Conservation (phyloP, 352 stramenopile species). For the Globisporangium ultimum region DNA sequence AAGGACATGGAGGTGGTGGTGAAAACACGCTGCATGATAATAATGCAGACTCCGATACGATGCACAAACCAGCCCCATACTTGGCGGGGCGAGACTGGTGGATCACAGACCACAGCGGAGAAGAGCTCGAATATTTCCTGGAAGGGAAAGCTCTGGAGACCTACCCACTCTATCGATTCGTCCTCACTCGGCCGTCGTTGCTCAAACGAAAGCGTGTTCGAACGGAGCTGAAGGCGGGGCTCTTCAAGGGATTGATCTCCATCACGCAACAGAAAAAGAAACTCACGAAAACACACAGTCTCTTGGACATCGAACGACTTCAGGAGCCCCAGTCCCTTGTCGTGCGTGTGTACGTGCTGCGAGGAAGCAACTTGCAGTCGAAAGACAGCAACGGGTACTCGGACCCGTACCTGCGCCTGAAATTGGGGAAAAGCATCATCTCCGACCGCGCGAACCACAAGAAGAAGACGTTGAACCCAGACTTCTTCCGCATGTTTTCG, state of each 20-base stretch:
- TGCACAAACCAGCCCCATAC: constrained; percentile 32
- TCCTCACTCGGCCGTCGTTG: constrained; percentile 54
- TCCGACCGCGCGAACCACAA: constrained; percentile 67
- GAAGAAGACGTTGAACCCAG: constrained; percentile 72
- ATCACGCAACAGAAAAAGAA: constrained; percentile 40
- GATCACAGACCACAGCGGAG: constrained; percentile 57
- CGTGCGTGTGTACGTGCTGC: constrained; percentile 74
- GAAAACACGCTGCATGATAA: constrained; percentile 1
- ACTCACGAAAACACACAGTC: background rate
- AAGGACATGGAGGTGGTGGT: background rate
- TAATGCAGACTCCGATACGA: constrained; percentile 7
- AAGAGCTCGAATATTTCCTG: constrained; percentile 81
- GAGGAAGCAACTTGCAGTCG: constrained; percentile 64
- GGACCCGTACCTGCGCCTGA: constrained; percentile 73
- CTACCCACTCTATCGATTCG: constrained; percentile 63
- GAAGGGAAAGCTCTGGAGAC: constrained; percentile 67
- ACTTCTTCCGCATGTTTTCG: constrained; percentile 72
- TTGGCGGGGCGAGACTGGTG: constrained; percentile 69
- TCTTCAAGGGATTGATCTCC: constrained; percentile 80
- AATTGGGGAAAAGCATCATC: constrained; percentile 66
- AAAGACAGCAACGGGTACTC: constrained; percentile 81
- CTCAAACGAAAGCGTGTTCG: constrained; percentile 47
- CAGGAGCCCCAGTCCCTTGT: constrained; percentile 53
- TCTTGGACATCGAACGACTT: constrained; percentile 46
- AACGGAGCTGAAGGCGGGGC: constrained; percentile 53